These are phyloP conservation scores for Aspergillus proliferans DNA, from an alignment of 2,329 filamentous ascomycete species.

Conservation along the genomic window DNA sequence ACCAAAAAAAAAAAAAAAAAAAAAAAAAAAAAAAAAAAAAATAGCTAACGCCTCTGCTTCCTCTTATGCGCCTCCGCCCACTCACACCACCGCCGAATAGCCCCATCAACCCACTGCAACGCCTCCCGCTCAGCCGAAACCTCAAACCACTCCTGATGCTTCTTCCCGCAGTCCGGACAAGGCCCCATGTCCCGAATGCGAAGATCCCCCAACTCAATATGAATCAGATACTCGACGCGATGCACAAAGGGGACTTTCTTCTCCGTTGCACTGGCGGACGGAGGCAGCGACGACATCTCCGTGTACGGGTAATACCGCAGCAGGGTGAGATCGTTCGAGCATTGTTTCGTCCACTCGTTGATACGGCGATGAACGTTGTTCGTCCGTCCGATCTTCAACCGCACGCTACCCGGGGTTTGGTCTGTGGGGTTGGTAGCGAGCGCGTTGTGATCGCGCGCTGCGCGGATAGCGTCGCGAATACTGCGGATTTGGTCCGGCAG, in stretches of 20 bases:
- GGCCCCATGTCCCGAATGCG: conserved; percentile 52
- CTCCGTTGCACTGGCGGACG: conserved; percentile 21
- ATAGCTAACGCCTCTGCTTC: not conserved
- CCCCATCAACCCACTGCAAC: conserved; percentile 62
- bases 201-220: conserved; percentile 69
- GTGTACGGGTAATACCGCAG: conserved; percentile 85
- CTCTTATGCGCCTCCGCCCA: conserved; percentile 59
- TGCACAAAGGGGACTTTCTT: conserved; percentile 79
- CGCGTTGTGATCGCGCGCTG: conserved; percentile 30
- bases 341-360: conserved; percentile 91
- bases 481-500: conserved; percentile 21
- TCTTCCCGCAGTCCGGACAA: conserved; percentile 72
- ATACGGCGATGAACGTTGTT: conserved; percentile 84
- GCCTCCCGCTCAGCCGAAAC: conserved; percentile 68
- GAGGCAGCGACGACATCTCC: conserved; percentile 13
- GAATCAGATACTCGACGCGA: conserved; percentile 82
- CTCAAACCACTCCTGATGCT: conserved; percentile 94
- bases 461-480: conserved; percentile 32
- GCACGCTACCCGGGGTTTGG: conserved; percentile 52
- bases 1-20: too few species aligned
- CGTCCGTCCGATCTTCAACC: conserved; percentile 60
- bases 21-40: too few species aligned
- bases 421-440: conserved; percentile 23
- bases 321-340: conserved; percentile 79
- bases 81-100: conserved; percentile 75